Evolutionary conservation across 2,329 filamentous ascomycete genomes (phyloP).

Genomic region (Botryotinia convoluta): DNA sequence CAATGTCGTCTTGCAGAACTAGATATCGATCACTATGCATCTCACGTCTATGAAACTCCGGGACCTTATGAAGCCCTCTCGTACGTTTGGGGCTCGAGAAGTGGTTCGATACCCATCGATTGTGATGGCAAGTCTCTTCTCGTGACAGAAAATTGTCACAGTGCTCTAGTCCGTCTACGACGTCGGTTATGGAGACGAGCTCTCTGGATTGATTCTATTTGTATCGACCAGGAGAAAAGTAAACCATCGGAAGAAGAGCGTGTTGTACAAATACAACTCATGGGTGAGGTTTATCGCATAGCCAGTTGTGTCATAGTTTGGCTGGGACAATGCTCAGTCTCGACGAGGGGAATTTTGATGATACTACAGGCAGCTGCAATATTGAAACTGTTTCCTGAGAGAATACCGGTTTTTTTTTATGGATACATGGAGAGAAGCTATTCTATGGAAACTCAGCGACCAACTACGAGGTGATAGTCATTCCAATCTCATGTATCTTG

Average conservation of each 20-base stretch:
- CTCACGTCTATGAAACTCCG: rapidly evolving
- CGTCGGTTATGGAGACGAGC: neutral
- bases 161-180: neutral
- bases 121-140: neutral
- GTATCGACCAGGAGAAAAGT: neutral
- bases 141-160: neutral
- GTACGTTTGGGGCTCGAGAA: neutral
- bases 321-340: neutral
- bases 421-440: too few species aligned
- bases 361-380: neutral
- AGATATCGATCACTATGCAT: rapidly evolving
- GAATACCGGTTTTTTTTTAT: too few species aligned
- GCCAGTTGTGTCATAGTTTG: neutral
- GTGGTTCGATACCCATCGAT: neutral
- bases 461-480: neutral
- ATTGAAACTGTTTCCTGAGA: rapidly evolving
- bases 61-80: neutral
- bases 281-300: neutral
- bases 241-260: neutral
- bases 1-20: neutral
- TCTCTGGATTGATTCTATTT: neutral
- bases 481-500: neutral
- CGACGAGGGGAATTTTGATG: neutral
- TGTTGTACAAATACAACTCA: neutral
- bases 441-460: neutral